Base-by-base conservation (phyloP, 2,329 filamentous ascomycete genomes). In the Pseudogymnoascus sp. region DNA sequence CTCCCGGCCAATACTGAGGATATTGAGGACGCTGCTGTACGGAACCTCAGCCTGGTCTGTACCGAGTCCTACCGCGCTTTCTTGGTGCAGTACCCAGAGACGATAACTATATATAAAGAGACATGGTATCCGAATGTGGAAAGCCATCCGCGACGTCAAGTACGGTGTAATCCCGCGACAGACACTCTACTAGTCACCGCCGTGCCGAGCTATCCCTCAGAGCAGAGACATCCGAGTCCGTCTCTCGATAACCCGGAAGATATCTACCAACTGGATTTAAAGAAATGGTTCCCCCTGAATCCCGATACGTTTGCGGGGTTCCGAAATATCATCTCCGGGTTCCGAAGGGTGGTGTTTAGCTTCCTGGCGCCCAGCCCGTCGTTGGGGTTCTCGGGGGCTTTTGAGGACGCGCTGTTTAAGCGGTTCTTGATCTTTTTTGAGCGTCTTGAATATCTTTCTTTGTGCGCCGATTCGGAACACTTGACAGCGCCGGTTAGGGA, bases 351-450 rank as follows among this genome's bases (percentile, higher is more conserved):
- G 62, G 16, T 61, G n/a, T 63, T 61, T 63, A 42, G 47, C 62
- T 63, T 63, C 54, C 29, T 63, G 5, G 60, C 26, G 62, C 62
- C 47, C 34, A 34, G 16, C 16, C 62, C 29, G 16, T 45, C 12
- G 11, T 29, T 61, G 34, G 3, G 21, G 21, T 63, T 61, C 54
- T 63, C 54, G 16, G 31, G 10, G 39, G 54, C 23, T 34, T 63
- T 63, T 59, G 62, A 63, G 29, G 23, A 37, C 34, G 16, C 62
- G 26, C 62, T n/a, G 42, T 61, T 63, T 42, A 14, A 63, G 47
- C 62, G 40, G 61, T 63, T 63, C 62, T 63, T 63, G 31, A 63
- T 63, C 29, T 63, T 63, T 63, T 63, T 63, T 61, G 62, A 63
- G 54, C 34, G 18, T 42, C 62, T 63, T 39, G 62, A 63, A 61